These are phyloP conservation scores for Silene coronaria DNA, from an alignment of 179 eudicot species.

Conservation along the genomic window DNA sequence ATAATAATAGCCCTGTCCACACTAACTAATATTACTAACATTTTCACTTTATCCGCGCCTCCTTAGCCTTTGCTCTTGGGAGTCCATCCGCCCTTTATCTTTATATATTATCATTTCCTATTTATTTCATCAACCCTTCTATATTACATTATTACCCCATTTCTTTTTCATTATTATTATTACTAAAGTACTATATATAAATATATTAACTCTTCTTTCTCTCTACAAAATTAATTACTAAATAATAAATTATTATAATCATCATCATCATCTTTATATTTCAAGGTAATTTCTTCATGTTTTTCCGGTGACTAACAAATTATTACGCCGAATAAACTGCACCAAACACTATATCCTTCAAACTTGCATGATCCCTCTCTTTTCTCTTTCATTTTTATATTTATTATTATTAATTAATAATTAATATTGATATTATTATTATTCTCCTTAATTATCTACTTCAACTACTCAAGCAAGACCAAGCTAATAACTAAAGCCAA, in stretches of 20 bases:
- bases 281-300: conserved; percentile 15
- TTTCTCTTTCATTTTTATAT: conserved; percentile 7
- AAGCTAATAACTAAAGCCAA: neutral
- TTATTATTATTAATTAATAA: neutral
- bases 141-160: conserved; percentile 7
- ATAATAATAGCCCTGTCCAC: too few species aligned
- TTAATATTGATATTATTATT: too few species aligned
- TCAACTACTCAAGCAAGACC: conserved; percentile 7
- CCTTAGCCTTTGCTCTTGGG: conserved; percentile 73
- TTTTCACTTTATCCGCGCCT: conserved; percentile 55
- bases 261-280: conserved; percentile 25
- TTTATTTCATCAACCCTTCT: conserved; percentile 16
- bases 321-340: conserved; percentile 16
- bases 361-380: conserved; percentile 32
- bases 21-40: neutral
- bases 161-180: conserved; percentile 21
- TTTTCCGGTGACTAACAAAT: conserved; percentile 16
- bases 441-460: too few species aligned
- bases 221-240: neutral
- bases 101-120: neutral
- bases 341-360: conserved; percentile 20
- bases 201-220: neutral
- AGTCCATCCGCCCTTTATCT: conserved; percentile 22
- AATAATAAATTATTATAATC: neutral
- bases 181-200: neutral